Percentiles rank a stretch among this genome's conserved stretches.
Conservation (phyloP, 1,284 basidiomycete species). For the Trichosporon ovoides region DNA sequence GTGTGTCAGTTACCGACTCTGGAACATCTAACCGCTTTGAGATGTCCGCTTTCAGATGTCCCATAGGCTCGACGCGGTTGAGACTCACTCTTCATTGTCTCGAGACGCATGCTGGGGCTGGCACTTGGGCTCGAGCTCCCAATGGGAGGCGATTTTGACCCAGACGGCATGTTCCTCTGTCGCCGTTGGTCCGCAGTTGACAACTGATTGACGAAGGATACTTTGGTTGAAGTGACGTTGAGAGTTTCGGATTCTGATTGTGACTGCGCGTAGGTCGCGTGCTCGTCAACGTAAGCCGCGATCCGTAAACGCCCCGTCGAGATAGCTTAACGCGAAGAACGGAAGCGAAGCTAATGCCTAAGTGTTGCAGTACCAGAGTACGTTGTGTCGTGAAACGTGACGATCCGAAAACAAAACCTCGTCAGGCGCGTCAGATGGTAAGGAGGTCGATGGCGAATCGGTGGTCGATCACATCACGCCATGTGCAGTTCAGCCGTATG, state of each 20-base stretch:
- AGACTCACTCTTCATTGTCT: conserved; percentile 3
- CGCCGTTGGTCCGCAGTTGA: not conserved
- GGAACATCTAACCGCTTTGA: not conserved
- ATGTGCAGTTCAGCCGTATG: not conserved
- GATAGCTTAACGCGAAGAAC: too few species aligned
- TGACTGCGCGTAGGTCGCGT: too few species aligned
- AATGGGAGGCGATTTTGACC: not conserved
- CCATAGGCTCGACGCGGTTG: too few species aligned
- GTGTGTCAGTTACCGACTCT: not conserved
- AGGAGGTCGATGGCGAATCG: not conserved
- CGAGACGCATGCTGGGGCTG: not conserved
- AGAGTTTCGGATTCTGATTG: not conserved
- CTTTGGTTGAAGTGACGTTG: not conserved
- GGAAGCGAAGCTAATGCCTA: too few species aligned
- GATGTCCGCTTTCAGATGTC: too few species aligned
- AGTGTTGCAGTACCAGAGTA: too few species aligned
- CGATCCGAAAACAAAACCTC: too few species aligned
- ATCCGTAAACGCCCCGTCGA: too few species aligned
- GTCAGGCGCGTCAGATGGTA: not conserved
- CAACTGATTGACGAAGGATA: not conserved
- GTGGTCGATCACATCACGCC: not conserved
- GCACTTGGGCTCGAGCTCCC: not conserved
- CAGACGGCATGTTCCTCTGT: not conserved
- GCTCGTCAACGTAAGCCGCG: too few species aligned
- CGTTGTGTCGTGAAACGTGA: too few species aligned